Evolutionary conservation across 805 yeast species (phyloP), one percentile per base, ranked within the genome.

Genomic region (Ogataea ganodermae): DNA sequence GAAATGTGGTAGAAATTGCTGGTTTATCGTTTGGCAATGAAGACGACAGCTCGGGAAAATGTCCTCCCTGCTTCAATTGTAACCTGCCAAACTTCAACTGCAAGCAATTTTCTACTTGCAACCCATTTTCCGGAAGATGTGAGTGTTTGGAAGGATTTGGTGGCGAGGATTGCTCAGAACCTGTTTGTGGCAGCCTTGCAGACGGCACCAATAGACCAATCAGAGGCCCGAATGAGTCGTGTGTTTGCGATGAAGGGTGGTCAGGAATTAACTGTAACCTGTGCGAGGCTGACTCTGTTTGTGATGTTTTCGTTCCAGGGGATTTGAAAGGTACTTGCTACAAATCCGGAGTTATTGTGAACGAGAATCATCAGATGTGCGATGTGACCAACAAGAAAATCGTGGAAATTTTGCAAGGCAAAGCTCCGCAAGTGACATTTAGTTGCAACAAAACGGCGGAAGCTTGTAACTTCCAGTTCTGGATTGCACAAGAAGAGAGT

Each of bases 21-120:
- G 42, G 39, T 22, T 13, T 35, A 7, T 21, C 26, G 13, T 22
- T 8, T 22, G 39, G 16, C 6, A 18, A 22, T 13, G 17, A 26
- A 3, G 32, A 24, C 16, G 31, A 24, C 32, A 33, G 17, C 13
- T 40, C 50, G 5, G 80, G 73, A 9, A 72, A 77, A 42, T 88
- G 96, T 59, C 96, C 96, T 0, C 96, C 96, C 0, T 88, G 97
- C 61, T 94, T 94, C 78, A 92, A 94, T 67, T 94, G 99, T 72
- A 86, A 89, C 75, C 74, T 90, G 10, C 96, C 97, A 2, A 85
- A 90, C 53, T 90, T 87, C 60, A 84, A 83, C 53, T 94, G 99
- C 67, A 81, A 86, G 49, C 99, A 94, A 59, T 94, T 84, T 61
- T 90, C 96, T 22, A 68, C 68, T n/a, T 94, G 99, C 70, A 88